Evolutionary conservation across 2,329 filamentous ascomycete genomes (phyloP), one percentile per base, ranked within the genome.

Genomic region (Arthrobotrys pseudoclavata): DNA sequence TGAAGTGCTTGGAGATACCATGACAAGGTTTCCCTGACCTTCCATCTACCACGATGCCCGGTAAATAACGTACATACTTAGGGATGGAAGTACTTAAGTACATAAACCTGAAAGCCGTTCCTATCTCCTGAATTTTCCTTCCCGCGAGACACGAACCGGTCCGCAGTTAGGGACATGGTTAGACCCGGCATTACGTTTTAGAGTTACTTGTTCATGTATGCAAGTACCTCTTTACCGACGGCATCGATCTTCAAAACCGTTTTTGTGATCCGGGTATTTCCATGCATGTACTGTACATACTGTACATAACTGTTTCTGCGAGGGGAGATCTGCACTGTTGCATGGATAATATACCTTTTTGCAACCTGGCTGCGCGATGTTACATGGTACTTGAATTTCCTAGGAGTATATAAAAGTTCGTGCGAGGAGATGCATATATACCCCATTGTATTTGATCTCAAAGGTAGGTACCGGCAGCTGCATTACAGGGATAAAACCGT

Each of bases 131-230:
- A 42, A 20, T 45, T 60, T 37, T 12, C 9, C 55, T 42, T 60
- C 55, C 55, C 55, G 55, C 42, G 34, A 60, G 34, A 42, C 55
- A 60, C 34, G 55, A 60, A 60, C 55, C 55, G 55, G 55, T 60
- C 55, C 55, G 52, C 12, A 37, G 18, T 20, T 15, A 24, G 12
- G 4, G n/a, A 60, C 55, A 60, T 42, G 55, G 55, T 42, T 42
- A 26, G 52, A 57, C 52, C 52, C 52, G 31, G 52, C 31, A 57
- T 53, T 31, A 31, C 50, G 24, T 40, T 40, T 47, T 20, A 47
- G 42, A 20, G 42, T 20, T 47, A 47, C 42, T 13, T 42, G 12
- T 13, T 20, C 42, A 47, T 18, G n/a, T 47, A 47, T 22, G 42
- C 15, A 40, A 6, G 42, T 40, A 40, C n/a, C n/a, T n/a, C n/a